Percentiles rank a stretch among this genome's conserved stretches.
phyloP scores from a whole-genome alignment of 805 yeast species.

The Novakomyces olei region DNA sequence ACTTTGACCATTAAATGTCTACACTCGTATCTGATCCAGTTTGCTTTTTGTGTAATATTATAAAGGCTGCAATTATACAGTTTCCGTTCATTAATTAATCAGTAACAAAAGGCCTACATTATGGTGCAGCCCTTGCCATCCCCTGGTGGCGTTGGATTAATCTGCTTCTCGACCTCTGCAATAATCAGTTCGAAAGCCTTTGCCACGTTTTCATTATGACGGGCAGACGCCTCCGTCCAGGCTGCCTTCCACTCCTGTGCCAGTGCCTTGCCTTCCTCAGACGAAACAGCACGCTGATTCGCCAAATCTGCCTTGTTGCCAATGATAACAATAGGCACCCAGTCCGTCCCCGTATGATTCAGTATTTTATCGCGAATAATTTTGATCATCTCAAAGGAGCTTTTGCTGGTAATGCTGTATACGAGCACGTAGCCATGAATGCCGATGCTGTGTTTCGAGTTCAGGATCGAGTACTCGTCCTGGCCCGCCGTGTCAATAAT shows the following conservation, averaged over 20 bases:
- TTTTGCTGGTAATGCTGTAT: constrained; percentile 57
- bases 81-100: too few relatives aligned
- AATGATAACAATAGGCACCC: constrained; percentile 57
- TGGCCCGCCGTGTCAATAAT: constrained; percentile 75
- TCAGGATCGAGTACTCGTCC: constrained; percentile 66
- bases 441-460: constrained; percentile 56
- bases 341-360: constrained; percentile 34
- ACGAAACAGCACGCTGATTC: constrained; percentile 36
- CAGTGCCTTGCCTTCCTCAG: constrained; percentile 34
- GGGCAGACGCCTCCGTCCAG: constrained; percentile 67
- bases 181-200: constrained; percentile 39
- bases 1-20: too few relatives aligned
- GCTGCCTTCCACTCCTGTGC: constrained; percentile 49
- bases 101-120: constrained; percentile 15
- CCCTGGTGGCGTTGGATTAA: constrained; percentile 27
- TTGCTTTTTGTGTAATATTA: too few relatives aligned
- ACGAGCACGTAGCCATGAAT: constrained; percentile 67
- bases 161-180: constrained; percentile 38
- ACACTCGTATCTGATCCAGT: too few relatives aligned
- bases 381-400: constrained; percentile 54
- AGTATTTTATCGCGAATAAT: constrained; percentile 66
- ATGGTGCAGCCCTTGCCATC: constrained; percentile 29
- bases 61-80: too few relatives aligned
- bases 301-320: constrained; percentile 59
- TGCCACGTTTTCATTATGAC: constrained; percentile 47